Evolutionary conservation across 768 basidiomycete genomes (phyloP).

Genomic region (Coprinopsis cinerea): DNA sequence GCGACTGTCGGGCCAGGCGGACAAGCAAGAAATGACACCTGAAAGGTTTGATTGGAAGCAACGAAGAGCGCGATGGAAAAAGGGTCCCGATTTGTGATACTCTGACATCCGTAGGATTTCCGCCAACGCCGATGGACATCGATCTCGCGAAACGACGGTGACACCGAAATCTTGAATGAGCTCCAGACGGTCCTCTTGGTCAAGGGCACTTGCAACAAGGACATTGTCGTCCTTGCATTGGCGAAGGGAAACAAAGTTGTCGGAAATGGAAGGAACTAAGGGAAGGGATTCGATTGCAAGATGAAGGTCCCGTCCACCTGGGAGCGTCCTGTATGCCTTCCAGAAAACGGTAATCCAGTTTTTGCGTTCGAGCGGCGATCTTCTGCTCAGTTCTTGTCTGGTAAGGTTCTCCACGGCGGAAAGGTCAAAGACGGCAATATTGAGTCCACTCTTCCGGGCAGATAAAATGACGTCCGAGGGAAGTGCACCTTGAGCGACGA

Average conservation of each 20-base stretch:
- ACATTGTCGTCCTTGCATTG: conserved; percentile 21
- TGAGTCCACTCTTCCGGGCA: neutral
- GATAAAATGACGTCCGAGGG: neutral
- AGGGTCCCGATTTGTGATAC: conserved; percentile 14
- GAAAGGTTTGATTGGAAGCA: conserved; percentile 4
- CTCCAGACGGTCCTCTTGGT: conserved; percentile 14
- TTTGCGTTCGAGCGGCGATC: neutral
- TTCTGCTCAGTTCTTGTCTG: neutral
- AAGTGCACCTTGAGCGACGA: neutral
- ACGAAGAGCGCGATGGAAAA: conserved; percentile 17
- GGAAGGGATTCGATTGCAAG: conserved; percentile 23
- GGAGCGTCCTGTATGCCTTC: conserved; percentile 15
- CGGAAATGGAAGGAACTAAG: conserved; percentile 26
- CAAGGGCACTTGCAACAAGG: conserved; percentile 18
- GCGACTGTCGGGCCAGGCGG: conserved; percentile 13
- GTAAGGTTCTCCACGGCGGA: conserved; percentile 1
- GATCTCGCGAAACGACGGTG: conserved; percentile 17
- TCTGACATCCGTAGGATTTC: conserved; percentile 13
- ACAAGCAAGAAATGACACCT: conserved; percentile 14
- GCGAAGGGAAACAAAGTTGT: conserved; percentile 27
- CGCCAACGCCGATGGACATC: conserved; percentile 16
- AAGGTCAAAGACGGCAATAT: neutral
- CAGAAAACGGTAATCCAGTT: conserved; percentile 30
- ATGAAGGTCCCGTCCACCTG: conserved; percentile 5
- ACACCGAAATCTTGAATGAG: conserved; percentile 19